Evolutionary conservation across 2,329 filamentous ascomycete species (phyloP).

Genomic region (Colletotrichum sp.): DNA sequence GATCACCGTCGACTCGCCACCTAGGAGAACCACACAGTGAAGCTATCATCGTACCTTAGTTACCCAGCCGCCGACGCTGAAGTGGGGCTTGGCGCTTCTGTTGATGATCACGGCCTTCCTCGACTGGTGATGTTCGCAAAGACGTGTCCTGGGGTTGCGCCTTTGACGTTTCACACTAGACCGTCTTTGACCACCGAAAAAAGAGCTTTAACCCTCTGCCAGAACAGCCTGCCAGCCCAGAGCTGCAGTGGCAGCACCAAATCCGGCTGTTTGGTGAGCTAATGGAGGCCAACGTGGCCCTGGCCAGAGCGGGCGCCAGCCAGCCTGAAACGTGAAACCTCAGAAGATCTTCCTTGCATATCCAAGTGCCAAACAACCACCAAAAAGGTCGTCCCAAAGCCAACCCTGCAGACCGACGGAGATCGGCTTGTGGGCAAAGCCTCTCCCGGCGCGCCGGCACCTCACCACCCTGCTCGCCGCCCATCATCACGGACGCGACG

Average conservation of each 20-base stretch:
- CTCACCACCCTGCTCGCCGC: not conserved
- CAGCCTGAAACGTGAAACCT: constrained; percentile 20
- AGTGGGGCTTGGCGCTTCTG: not conserved
- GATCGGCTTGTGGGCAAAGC: constrained; percentile 12
- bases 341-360: constrained; percentile 17
- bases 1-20: not conserved
- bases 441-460: constrained; percentile 1
- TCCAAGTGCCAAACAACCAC: not conserved
- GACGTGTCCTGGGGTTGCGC: not conserved
- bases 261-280: constrained; percentile 17
- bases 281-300: constrained; percentile 14
- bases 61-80: not conserved
- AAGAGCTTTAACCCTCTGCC: not conserved
- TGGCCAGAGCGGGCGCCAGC: constrained; percentile 16
- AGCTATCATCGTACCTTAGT: not conserved
- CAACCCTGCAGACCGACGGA: constrained; percentile 11
- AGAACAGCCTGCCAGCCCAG: not conserved
- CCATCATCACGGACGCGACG: not conserved
- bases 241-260: not conserved
- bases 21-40: not conserved
- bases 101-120: not conserved
- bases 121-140: not conserved
- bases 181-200: not conserved
- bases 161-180: constrained; percentile 10
- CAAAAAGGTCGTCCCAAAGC: not conserved